Percentiles rank a stretch among this genome's conserved stretches.
These are phyloP conservation scores for Zygosaccharomyces sapae DNA, from an alignment of 1,139 yeast genomes.

Conservation along the genomic window DNA sequence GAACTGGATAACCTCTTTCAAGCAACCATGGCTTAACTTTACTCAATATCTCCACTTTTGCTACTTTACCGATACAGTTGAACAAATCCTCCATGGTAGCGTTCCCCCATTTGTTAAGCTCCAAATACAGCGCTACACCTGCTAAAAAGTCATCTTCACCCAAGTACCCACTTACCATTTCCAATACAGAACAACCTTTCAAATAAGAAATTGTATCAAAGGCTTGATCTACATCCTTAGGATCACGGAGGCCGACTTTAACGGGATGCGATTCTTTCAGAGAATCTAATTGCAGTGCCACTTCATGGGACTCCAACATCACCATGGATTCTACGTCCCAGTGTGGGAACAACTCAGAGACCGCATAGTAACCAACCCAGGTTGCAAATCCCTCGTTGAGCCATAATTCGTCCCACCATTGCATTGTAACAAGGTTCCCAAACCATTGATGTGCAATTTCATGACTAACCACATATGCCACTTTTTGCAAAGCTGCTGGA, in stretches of 20 bases:
- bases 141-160: slow-evolving; percentile 62
- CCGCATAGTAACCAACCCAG: slow-evolving; percentile 70
- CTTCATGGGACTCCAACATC: slow-evolving; percentile 53
- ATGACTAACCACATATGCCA: slow-evolving; percentile 75
- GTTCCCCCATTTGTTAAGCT: slow-evolving; percentile 51
- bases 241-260: slow-evolving; percentile 69
- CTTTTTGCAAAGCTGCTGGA: slow-evolving; percentile 47
- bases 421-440: slow-evolving; percentile 79
- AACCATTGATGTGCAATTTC: slow-evolving; percentile 86
- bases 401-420: slow-evolving; percentile 86
- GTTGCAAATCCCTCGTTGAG: slow-evolving; percentile 82
- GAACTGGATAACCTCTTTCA: slow-evolving; percentile 62
- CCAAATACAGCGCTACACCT: slow-evolving; percentile 67
- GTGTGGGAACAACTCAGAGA: slow-evolving; percentile 61
- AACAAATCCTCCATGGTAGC: slow-evolving; percentile 61
- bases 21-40: slow-evolving; percentile 61
- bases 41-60: slow-evolving; percentile 50
- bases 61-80: slow-evolving; percentile 52
- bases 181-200: slow-evolving; percentile 71
- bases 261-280: slow-evolving; percentile 74
- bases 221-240: slow-evolving; percentile 72
- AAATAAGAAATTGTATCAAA: slow-evolving; percentile 74
- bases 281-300: slow-evolving; percentile 62
- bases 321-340: slow-evolving; percentile 70
- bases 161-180: slow-evolving; percentile 66